Evolutionary conservation across 352 stramenopile genomes (phyloP).

Genomic region (Aphanomyces euteiches): DNA sequence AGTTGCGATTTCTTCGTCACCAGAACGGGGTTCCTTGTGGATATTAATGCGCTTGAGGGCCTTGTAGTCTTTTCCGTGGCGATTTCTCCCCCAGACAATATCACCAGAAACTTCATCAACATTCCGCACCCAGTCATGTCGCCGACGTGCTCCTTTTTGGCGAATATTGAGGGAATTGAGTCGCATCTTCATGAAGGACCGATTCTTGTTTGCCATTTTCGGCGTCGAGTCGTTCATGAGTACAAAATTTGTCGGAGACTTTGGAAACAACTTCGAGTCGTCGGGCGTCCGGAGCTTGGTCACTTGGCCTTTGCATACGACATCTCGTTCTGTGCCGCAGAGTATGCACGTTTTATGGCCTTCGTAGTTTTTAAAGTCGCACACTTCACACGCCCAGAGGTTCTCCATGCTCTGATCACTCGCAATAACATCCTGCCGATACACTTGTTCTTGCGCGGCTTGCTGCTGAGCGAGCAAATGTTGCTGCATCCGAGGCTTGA

Average conservation of each 20-base stretch:
- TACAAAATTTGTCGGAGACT: slow-evolving; percentile 39
- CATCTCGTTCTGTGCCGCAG: slow-evolving; percentile 72
- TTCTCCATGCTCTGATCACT: slow-evolving; percentile 83
- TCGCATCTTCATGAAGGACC: slow-evolving; percentile 70
- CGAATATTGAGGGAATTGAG: slow-evolving; percentile 72
- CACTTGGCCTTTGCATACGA: not conserved
- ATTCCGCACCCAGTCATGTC: slow-evolving; percentile 79
- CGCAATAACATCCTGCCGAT: slow-evolving; percentile 82
- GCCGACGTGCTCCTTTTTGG: slow-evolving; percentile 77
- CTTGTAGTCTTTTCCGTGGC: slow-evolving; percentile 68
- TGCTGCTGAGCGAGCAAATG: slow-evolving; percentile 61
- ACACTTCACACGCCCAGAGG: slow-evolving; percentile 90
- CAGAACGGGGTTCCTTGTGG: not conserved
- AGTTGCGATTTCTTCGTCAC: slow-evolving; percentile 15
- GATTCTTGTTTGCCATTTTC: slow-evolving; percentile 45
- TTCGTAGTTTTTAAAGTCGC: slow-evolving; percentile 89
- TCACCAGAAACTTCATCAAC: slow-evolving; percentile 61
- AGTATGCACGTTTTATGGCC: slow-evolving; percentile 84
- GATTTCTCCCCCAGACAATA: slow-evolving; percentile 81
- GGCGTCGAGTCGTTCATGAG: slow-evolving; percentile 33
- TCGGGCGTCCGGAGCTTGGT: not conserved
- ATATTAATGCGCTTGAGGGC: slow-evolving; percentile 58
- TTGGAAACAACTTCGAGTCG: slow-evolving; percentile 32
- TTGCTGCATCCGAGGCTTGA: slow-evolving; percentile 77
- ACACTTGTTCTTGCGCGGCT: slow-evolving; percentile 73